Evolutionary conservation across 495 filamentous ascomycete genomes (phyloP), one percentile per base, ranked within the genome.

Genomic region (Penicillium ochrochloron): DNA sequence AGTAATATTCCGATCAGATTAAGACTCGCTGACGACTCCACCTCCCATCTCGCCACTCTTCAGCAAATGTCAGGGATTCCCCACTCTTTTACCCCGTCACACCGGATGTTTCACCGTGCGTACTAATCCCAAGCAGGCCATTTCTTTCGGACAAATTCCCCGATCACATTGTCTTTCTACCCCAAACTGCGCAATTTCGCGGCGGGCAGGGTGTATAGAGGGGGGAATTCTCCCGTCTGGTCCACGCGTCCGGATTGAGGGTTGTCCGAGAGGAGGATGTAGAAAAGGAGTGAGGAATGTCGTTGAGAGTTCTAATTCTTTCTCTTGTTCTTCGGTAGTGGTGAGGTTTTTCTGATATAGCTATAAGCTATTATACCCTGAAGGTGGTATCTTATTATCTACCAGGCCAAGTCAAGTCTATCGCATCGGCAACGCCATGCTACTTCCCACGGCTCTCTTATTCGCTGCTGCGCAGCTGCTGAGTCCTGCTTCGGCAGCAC

Each of bases 401-500:
- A 3, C 19, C 42, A 44, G 21, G 17, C 19, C 21, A 29, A 27
- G 23, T 4, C 4, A 27, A 5, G 25, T 29, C 5, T 3, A 33
- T 33, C 31, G 31, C 46, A 21, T 50, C 5, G 21, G 46, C 21
- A 21, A 8, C 11, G 12, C 25, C 62, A 69, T 50, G 23, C 72
- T 76, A 72, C 60, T 70, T 31, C 39, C 65, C 29, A 50, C 57
- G 39, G 33, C 73, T 21, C 50, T 75, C 34, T 57, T 76, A n/a
- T 27, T 67, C n/a, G 63, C 70, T 3, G 57, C 71, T 3, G 57
- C 71, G 14, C 64, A 66, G 29, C 57, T 72, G n/a, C 59, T 78
- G n/a, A 46, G 64, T 27, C 59, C 67, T 6, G 59, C 64, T 42
- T 65, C 42, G 6, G 78, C 86, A 15, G 81, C 82, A 23, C 81